Conservation (phyloP, 2,329 filamentous ascomycete genomes). For the Stromatinia cepivora region DNA sequence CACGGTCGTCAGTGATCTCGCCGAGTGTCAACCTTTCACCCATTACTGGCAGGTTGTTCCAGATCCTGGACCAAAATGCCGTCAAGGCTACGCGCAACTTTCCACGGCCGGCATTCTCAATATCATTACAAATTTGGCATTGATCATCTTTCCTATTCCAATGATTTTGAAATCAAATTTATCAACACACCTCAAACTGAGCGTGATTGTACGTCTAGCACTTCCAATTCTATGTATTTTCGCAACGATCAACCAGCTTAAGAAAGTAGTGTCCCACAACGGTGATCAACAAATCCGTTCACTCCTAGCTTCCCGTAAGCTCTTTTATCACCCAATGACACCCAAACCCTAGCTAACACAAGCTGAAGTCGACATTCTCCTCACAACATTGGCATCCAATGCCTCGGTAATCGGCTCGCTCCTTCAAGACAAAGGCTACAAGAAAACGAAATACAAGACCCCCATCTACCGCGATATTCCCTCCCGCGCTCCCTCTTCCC, state of each 20-base stretch:
- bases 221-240: slow-evolving; percentile 71
- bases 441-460: slow-evolving; percentile 74
- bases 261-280: slow-evolving; percentile 64
- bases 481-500: background rate
- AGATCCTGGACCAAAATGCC: slow-evolving; percentile 80
- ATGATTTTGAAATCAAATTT: slow-evolving; percentile 80
- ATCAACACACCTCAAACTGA: slow-evolving; percentile 44
- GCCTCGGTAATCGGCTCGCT: slow-evolving; percentile 87
- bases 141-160: slow-evolving; percentile 84
- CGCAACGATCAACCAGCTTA: slow-evolving; percentile 76
- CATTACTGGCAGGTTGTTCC: slow-evolving; percentile 79
- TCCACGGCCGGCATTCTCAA: slow-evolving; percentile 84
- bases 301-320: slow-evolving; percentile 67
- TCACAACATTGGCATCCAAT: slow-evolving; percentile 85
- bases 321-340: background rate
- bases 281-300: slow-evolving; percentile 83
- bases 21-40: slow-evolving; percentile 74
- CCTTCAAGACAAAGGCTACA: slow-evolving; percentile 82
- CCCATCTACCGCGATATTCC: slow-evolving; percentile 7
- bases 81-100: slow-evolving; percentile 80
- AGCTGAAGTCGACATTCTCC: slow-evolving; percentile 69
- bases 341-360: slow-evolving; percentile 1
- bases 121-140: slow-evolving; percentile 80
- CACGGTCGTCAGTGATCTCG: slow-evolving; percentile 75
- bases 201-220: slow-evolving; percentile 11